Percentiles rank a stretch among this genome's conserved stretches.
These are phyloP conservation scores for Diversispora epigaea DNA, from an alignment of 192 early-diverging fungal species.

Conservation along the genomic window DNA sequence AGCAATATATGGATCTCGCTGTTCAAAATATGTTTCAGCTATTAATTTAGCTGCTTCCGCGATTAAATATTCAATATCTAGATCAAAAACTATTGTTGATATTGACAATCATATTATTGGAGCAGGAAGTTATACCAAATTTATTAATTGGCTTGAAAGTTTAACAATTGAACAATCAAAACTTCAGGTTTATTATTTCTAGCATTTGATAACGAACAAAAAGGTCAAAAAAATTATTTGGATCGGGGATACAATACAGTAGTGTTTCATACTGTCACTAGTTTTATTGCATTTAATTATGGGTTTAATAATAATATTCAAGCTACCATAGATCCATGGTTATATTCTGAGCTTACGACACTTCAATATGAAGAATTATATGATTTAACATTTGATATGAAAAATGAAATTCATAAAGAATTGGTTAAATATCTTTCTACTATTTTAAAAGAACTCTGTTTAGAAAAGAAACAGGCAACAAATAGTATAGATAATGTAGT, in stretches of 20 bases:
- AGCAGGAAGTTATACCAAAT: slow-evolving; percentile 1
- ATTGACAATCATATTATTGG: slow-evolving; percentile 17
- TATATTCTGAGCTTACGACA: not conserved
- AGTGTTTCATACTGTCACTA: not conserved
- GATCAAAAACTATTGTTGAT: slow-evolving; percentile 13
- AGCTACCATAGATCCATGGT: not conserved
- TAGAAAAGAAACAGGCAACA: not conserved
- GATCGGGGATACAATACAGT: slow-evolving; percentile 4
- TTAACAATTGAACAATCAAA: not conserved
- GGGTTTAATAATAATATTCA: not conserved
- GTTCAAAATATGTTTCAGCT: not conserved
- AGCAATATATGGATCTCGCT: not conserved
- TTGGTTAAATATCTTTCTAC: not conserved
- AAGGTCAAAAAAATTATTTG: slow-evolving; percentile 13
- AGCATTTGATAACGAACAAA: not conserved
- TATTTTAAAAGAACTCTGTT: not conserved
- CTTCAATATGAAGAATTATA: not conserved
- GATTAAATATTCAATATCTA: slow-evolving; percentile 14
- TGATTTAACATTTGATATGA: no score
- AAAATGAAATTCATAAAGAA: not conserved
- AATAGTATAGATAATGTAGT: not conserved
- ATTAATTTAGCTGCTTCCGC: not conserved
- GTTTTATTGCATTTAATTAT: not conserved
- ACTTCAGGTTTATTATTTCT: not conserved
- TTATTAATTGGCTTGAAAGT: not conserved